Conservation (phyloP, 148 eudicot species). For the Chenopodium berlandieri region DNA sequence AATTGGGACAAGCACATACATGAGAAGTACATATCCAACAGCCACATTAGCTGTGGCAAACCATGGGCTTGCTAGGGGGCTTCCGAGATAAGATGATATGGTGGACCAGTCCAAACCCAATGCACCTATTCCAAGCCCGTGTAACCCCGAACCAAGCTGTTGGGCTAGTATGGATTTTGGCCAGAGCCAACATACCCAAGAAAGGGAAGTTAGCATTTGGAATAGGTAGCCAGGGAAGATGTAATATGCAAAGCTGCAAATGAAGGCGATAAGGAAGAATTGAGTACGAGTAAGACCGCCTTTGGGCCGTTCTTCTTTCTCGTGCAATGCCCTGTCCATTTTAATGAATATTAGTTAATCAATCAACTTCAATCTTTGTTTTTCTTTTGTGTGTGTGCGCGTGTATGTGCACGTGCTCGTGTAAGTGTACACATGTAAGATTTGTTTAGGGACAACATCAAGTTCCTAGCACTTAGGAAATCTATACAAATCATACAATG, state of each 20-base stretch:
- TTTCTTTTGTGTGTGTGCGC: not conserved
- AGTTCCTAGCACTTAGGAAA: no score
- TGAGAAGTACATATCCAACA: constrained; percentile 62
- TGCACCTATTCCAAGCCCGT: constrained; percentile 80
- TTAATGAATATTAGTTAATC: not conserved
- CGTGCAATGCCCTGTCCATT: constrained; percentile 78
- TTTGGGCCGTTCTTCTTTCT: constrained; percentile 73
- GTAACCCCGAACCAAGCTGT: constrained; percentile 86
- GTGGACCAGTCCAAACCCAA: constrained; percentile 93
- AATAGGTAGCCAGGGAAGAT: constrained; percentile 88
- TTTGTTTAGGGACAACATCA: not conserved
- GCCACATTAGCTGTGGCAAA: constrained; percentile 99
- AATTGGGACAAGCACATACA: constrained; percentile 78
- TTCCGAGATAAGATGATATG: constrained; percentile 88
- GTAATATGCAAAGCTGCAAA: constrained; percentile 91
- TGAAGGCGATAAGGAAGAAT: constrained; percentile 81
- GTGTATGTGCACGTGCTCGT: no score
- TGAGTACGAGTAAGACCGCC: constrained; percentile 84
- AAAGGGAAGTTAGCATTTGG: constrained; percentile 86
- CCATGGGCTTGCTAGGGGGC: constrained; percentile 99
- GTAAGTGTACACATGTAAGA: not conserved
- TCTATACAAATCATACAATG: no score
- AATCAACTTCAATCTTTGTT: not conserved
- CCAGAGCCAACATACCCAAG: constrained; percentile 94
- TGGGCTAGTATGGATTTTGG: constrained; percentile 78